Conservation (phyloP, 768 basidiomycete genomes). For the Auricularia heimuer region DNA sequence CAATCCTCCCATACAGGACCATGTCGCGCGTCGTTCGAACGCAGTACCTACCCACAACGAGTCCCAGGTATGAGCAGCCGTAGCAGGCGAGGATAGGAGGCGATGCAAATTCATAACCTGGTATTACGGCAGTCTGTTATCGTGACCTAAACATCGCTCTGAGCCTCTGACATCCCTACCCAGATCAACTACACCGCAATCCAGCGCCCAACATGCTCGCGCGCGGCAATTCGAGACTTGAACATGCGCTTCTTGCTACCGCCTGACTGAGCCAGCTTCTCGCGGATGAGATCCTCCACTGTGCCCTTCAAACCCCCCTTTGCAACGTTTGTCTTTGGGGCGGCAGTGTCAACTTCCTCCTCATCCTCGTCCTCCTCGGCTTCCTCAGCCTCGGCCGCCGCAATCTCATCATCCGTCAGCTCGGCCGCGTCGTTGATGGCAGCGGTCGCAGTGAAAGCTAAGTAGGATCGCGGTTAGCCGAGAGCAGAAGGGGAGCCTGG, state of each 20-base stretch:
- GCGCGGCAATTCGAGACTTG: conserved; percentile 1
- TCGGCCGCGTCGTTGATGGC: neutral
- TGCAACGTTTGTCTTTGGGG: neutral
- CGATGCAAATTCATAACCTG: no score
- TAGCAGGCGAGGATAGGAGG: no score
- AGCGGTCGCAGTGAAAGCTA: neutral
- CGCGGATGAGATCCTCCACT: neutral
- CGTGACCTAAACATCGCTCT: no score
- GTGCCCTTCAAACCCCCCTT: neutral
- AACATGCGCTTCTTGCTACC: neutral
- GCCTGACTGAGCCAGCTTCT: neutral
- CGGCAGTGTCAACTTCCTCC: neutral
- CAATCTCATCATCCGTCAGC: neutral
- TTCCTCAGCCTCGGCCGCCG: neutral
- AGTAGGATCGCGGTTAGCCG: no score
- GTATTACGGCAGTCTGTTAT: no score
- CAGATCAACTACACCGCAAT: neutral
- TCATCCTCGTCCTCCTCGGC: conserved; percentile 1
- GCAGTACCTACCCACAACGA: no score
- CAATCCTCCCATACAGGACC: no score
- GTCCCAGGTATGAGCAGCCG: no score
- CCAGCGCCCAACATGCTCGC: neutral
- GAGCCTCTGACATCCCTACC: no score
- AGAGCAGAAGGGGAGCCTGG: no score
- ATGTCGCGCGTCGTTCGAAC: no score